These are phyloP conservation scores for Daldinia eschscholtzii DNA, from an alignment of 2,329 filamentous ascomycete species.

Conservation along the genomic window DNA sequence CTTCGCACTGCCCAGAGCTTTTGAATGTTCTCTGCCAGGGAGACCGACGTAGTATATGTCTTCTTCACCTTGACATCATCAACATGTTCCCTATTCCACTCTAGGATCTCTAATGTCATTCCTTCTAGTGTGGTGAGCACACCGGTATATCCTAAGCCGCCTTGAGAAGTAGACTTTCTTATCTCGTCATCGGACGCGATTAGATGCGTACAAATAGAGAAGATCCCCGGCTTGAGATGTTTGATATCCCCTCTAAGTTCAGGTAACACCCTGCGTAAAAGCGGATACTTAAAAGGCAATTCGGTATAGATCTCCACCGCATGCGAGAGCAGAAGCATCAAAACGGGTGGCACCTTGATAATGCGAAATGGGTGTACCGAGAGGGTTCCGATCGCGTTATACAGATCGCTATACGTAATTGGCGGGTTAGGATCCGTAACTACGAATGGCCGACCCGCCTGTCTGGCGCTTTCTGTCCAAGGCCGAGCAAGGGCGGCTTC, in stretches of 20 bases:
- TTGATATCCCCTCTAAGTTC: conserved; percentile 52
- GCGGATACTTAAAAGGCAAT: conserved; percentile 49
- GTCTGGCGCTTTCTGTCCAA: conserved; percentile 43
- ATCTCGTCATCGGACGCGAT: conserved; percentile 54
- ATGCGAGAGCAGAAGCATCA: conserved; percentile 56
- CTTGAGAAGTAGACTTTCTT: conserved; percentile 51
- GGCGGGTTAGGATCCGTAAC: conserved; percentile 60
- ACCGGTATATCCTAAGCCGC: conserved; percentile 57
- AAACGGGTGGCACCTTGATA: conserved; percentile 51
- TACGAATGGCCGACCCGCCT: conserved; percentile 57
- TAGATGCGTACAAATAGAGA: conserved; percentile 58
- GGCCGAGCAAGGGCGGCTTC: conserved; percentile 55
- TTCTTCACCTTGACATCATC: conserved; percentile 44
- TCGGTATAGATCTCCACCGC: conserved; percentile 55
- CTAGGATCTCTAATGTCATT: conserved; percentile 56
- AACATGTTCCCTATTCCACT: conserved; percentile 58
- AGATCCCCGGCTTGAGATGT: conserved; percentile 57
- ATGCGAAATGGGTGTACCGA: conserved; percentile 54
- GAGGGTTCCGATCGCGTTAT: conserved; percentile 52
- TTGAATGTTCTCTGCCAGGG: conserved; percentile 56
- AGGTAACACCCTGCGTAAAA: conserved; percentile 51
- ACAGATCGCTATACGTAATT: conserved; percentile 56
- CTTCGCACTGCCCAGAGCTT: conserved; percentile 40
- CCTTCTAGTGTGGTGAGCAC: conserved; percentile 57
- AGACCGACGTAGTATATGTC: conserved; percentile 56